Evolutionary conservation across 306 rosid genomes (phyloP).

Genomic region (Prunus salicina): DNA sequence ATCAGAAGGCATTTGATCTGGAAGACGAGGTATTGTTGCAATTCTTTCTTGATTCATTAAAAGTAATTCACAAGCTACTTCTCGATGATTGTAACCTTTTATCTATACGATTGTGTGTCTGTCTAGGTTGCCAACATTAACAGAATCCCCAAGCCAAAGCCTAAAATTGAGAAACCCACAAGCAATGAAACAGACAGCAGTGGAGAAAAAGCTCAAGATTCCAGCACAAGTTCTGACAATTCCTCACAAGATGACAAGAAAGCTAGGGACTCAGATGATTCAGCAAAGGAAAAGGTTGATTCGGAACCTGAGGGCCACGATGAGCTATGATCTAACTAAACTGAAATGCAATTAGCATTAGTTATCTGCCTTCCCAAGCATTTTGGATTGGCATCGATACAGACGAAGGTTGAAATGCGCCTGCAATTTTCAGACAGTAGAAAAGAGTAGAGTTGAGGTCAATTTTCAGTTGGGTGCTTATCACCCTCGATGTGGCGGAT

Average conservation of each 20-base stretch:
- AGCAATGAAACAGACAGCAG: slow-evolving; percentile 59
- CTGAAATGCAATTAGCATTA: slow-evolving; percentile 20
- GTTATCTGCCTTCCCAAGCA: slow-evolving; percentile 31
- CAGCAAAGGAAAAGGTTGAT: slow-evolving; percentile 33
- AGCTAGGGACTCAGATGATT: slow-evolving; percentile 27
- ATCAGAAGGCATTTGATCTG: slow-evolving; percentile 50
- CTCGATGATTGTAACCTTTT: no score
- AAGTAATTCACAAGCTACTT: slow-evolving; percentile 13
- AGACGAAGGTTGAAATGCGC: background rate
- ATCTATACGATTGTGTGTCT: background rate
- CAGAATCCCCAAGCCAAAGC: slow-evolving; percentile 91
- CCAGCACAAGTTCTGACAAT: slow-evolving; percentile 44
- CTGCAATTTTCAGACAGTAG: slow-evolving; percentile 26
- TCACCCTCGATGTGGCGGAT: background rate
- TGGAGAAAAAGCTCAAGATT: slow-evolving; percentile 33
- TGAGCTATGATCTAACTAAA: slow-evolving; percentile 58
- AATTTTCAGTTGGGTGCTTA: slow-evolving; percentile 5
- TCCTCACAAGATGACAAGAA: slow-evolving; percentile 40
- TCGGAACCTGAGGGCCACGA: slow-evolving; percentile 43
- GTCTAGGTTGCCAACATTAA: slow-evolving; percentile 58
- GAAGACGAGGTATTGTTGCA: slow-evolving; percentile 67
- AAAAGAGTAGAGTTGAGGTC: slow-evolving; percentile 27
- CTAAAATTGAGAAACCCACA: slow-evolving; percentile 60
- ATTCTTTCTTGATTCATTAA: slow-evolving; percentile 10
- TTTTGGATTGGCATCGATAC: slow-evolving; percentile 22